These are phyloP conservation scores for Fonsecaea pugnacius DNA, from an alignment of 2,329 filamentous ascomycete species.

Conservation along the genomic window DNA sequence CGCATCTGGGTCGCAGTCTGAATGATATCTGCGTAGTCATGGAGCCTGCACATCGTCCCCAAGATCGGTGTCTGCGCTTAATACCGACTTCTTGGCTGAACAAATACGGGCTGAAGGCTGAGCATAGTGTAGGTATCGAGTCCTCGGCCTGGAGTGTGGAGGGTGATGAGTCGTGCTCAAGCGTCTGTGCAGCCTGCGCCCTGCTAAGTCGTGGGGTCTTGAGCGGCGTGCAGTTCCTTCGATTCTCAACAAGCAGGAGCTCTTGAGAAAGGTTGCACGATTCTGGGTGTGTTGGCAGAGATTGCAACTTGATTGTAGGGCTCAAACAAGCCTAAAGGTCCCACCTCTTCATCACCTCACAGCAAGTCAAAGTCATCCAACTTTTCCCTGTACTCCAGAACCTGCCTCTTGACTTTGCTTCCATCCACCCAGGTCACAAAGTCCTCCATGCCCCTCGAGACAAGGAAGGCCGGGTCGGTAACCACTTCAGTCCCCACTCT, in stretches of 20 bases:
- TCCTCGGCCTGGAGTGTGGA: not conserved
- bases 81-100: not conserved
- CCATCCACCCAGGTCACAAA: slow-evolving; percentile 96
- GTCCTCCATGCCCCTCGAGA: slow-evolving; percentile 89
- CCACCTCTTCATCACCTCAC: slow-evolving; percentile 49
- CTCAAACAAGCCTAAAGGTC: not conserved
- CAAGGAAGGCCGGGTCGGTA: slow-evolving; percentile 85
- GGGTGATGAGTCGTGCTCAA: not conserved
- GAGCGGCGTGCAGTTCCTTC: not conserved
- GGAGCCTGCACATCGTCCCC: not conserved
- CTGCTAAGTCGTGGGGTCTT: not conserved
- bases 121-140: not conserved
- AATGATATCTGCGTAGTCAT: not conserved
- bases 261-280: not conserved
- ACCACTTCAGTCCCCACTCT: slow-evolving; percentile 87
- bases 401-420: slow-evolving; percentile 95
- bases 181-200: not conserved
- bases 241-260: not conserved
- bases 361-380: slow-evolving; percentile 94
- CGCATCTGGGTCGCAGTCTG: not conserved
- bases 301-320: not conserved
- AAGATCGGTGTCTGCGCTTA: not conserved
- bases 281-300: not conserved
- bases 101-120: not conserved
- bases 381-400: slow-evolving; percentile 92